Percentiles rank a stretch among this genome's conserved stretches.
phyloP scores from a whole-genome alignment of 257 asterid genomes.

The Solanum pinnatisectum region DNA sequence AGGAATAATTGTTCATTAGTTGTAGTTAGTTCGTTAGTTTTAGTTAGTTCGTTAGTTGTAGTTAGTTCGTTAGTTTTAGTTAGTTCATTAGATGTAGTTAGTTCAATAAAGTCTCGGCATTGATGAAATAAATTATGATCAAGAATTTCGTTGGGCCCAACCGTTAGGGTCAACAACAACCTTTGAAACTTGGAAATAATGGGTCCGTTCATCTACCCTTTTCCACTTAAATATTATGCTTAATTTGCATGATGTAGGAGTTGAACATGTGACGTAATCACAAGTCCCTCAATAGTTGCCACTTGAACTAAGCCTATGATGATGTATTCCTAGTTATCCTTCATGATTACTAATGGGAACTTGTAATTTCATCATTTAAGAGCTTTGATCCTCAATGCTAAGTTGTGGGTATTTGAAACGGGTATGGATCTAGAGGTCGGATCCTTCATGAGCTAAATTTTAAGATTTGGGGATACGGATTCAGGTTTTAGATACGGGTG shows the following conservation, averaged over 20 bases:
- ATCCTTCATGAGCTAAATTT: not conserved
- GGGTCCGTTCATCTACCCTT: not conserved
- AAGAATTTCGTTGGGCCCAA: not conserved
- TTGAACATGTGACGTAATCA: not conserved
- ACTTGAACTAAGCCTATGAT: not conserved
- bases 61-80: too few species aligned
- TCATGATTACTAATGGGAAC: not conserved
- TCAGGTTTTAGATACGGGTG: not conserved
- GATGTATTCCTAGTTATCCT: not conserved
- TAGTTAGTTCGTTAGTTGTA: too few species aligned
- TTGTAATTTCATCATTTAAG: not conserved
- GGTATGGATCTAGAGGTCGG: not conserved
- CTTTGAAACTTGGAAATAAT: not conserved
- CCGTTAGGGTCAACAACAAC: not conserved
- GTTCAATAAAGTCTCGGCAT: not conserved
- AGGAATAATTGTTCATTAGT: not conserved
- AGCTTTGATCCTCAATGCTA: not conserved
- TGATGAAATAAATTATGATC: not conserved
- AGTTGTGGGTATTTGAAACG: not conserved
- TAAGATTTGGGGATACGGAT: not conserved
- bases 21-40: too few species aligned
- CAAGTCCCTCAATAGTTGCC: not conserved
- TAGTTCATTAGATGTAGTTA: not conserved
- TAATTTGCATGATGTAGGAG: not conserved
- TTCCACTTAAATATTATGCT: not conserved